These are phyloP conservation scores for Suillus alpinus DNA, from an alignment of 768 basidiomycete species.

Conservation along the genomic window DNA sequence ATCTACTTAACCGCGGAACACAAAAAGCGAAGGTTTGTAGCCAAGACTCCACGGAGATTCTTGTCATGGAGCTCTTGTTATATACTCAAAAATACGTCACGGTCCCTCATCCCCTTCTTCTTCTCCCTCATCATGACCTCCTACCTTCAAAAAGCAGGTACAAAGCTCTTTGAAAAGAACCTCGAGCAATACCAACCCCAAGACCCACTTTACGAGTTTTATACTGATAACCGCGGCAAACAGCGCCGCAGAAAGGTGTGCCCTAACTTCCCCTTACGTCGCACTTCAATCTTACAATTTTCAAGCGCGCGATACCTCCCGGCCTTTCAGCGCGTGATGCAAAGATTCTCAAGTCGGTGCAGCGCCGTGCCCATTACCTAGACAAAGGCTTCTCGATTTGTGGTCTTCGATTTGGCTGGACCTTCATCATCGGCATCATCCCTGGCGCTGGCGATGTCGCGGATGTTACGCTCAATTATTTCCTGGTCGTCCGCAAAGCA, in stretches of 20 bases:
- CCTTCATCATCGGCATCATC: conserved; percentile 75
- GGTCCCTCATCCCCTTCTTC: neutral
- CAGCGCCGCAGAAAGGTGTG: conserved; percentile 37
- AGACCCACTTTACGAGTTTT: conserved; percentile 67
- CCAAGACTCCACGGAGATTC: neutral
- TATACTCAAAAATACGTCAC: neutral
- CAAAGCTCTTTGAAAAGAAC: conserved; percentile 61
- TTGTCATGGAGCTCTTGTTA: conserved; percentile 2
- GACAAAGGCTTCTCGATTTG: conserved; percentile 83
- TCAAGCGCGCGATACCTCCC: conserved; percentile 64
- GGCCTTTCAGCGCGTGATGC: conserved; percentile 77
- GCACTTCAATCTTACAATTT: conserved; percentile 37
- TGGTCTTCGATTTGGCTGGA: conserved; percentile 85
- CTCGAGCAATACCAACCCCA: conserved; percentile 63
- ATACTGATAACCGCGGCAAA: conserved; percentile 27
- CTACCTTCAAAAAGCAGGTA: conserved; percentile 45
- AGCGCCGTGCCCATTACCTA: conserved; percentile 76
- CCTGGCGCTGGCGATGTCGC: conserved; percentile 69
- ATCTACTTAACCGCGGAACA: neutral
- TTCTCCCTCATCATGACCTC: conserved; percentile 19
- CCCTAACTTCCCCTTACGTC: conserved; percentile 25
- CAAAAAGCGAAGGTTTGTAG: neutral
- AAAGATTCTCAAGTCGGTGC: conserved; percentile 70
- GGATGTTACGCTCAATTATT: conserved; percentile 65
- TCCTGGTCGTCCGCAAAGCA: conserved; percentile 74